A percentile compares a stretch with the other conserved stretches of the same genome.
phyloP scores from a whole-genome alignment of 108 stramenopile species.

The Skeletonema costatum region DNA sequence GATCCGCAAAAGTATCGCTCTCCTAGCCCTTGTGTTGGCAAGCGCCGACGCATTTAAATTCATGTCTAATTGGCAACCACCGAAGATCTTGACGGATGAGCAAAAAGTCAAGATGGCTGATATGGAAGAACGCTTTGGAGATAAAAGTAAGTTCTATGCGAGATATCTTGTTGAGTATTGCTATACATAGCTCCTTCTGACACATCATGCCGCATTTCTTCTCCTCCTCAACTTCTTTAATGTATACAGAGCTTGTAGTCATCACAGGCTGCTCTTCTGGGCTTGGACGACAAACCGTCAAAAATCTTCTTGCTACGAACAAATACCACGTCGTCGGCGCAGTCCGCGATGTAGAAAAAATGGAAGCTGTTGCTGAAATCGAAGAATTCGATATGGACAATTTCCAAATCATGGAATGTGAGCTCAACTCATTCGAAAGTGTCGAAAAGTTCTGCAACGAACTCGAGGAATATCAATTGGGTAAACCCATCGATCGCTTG shows the following conservation, averaged over 20 bases:
- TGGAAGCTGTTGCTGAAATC: conserved; percentile 88
- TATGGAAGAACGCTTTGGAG: conserved; percentile 71
- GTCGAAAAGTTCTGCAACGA: conserved; percentile 82
- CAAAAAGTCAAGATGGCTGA: conserved; percentile 57
- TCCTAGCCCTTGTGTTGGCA: conserved; percentile 41
- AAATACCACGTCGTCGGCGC: conserved; percentile 89
- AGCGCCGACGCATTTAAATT: conserved; percentile 64
- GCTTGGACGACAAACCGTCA: conserved; percentile 86
- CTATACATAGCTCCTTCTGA: neutral
- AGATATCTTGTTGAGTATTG: neutral
- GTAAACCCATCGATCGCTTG: conserved; percentile 85
- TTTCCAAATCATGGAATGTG: conserved; percentile 87
- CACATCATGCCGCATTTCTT: neutral
- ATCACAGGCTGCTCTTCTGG: conserved; percentile 90
- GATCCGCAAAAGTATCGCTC: conserved; percentile 19
- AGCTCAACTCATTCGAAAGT: conserved; percentile 86
- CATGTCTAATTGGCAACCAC: conserved; percentile 74
- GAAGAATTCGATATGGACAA: conserved; percentile 76
- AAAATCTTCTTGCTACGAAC: conserved; percentile 77
- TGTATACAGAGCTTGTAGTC: conserved; percentile 79
- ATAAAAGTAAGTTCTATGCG: conserved; percentile 71
- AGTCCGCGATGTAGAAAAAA: conserved; percentile 86
- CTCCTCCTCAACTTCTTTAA: neutral
- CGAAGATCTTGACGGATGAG: conserved; percentile 59
- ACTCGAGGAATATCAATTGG: conserved; percentile 66